These are phyloP conservation scores for Talaromyces pinophilus DNA, from an alignment of 2,329 filamentous ascomycete species.

Conservation along the genomic window DNA sequence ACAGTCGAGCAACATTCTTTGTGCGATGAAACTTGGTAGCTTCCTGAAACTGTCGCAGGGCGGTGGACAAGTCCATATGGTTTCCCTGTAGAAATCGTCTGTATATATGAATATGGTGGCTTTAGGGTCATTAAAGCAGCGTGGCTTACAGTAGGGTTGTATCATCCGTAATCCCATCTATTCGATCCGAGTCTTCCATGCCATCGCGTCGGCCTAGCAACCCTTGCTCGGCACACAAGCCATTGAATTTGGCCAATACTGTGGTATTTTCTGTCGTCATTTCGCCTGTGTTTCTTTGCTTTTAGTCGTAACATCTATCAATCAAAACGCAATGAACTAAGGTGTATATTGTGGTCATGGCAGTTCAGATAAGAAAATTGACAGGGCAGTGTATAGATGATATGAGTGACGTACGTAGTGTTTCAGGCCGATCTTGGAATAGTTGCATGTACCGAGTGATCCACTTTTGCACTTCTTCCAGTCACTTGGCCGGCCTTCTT, in stretches of 20 bases:
- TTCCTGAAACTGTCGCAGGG: not conserved
- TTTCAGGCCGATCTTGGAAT: not conserved
- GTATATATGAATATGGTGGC: not conserved
- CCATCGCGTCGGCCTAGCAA: not conserved
- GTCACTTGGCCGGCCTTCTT: not conserved
- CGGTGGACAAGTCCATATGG: not conserved
- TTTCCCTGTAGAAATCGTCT: constrained; percentile 6
- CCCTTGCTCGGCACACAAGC: not conserved
- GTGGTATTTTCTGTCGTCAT: not conserved
- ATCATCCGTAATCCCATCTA: constrained; percentile 2
- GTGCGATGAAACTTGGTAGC: not conserved
- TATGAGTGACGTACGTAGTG: not conserved
- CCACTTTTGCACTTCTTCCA: not conserved
- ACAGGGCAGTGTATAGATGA: not conserved
- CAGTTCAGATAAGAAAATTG: too few species aligned
- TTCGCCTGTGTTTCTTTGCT: not conserved
- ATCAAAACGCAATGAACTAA: too few species aligned
- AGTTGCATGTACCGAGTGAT: not conserved
- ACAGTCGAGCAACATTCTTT: not conserved
- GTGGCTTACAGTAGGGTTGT: constrained; percentile 3
- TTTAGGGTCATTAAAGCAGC: not conserved
- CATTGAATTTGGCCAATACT: not conserved
- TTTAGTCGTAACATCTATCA: not conserved
- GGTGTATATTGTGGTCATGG: too few species aligned
- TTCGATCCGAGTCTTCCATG: not conserved